Evolutionary conservation across 345 rosid species (phyloP), one percentile per base, ranked within the genome.

Genomic region (Zanthoxylum bungeanum): DNA sequence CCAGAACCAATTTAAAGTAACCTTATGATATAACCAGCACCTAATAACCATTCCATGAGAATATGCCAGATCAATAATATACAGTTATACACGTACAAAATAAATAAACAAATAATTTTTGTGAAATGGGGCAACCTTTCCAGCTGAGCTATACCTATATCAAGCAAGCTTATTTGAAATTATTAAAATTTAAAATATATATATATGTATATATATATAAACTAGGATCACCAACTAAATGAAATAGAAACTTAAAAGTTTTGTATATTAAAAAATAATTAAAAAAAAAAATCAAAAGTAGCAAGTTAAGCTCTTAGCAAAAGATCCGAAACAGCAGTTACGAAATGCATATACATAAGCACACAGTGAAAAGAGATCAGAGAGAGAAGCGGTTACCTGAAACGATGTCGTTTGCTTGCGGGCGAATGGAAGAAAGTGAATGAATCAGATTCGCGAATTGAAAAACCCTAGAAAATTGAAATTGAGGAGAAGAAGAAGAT

Each of bases 381-480:
- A 58, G 21, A 65, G 10, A 70, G 66, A 70, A 58, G 56, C 59
- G 21, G 16, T 40, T 59, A 75, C 73, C 73, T 56, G 56, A 61
- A 67, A 21, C 4, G 62, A 58, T 17, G 62, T 17, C 24, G 14
- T 31, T 16, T 33, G 16, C 49, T 44, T 8, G 21, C 53, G 10
- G 22, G 73, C 52, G 66, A 37, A 68, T 40, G 58, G 70, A 53
- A 8, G 16, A 64, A 37, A 64, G 19, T 37, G 19, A 64, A 58
- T 34, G n/a, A 28, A 67, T 67, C 75, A 55, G 62, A 53, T 77
- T 61, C 70, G 67, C 53, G 47, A 76, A n/a, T 19, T 65, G 68
- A 42, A 66, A 74, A 84, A 79, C 85, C 81, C 87, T 78, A 81
- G 44, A n/a, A 40, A 37, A 51, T 2, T 4, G 4, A 17, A 50